These are phyloP conservation scores for Neofusicoccum sp. DNA, from an alignment of 2,329 filamentous ascomycete species.

Conservation along the genomic window DNA sequence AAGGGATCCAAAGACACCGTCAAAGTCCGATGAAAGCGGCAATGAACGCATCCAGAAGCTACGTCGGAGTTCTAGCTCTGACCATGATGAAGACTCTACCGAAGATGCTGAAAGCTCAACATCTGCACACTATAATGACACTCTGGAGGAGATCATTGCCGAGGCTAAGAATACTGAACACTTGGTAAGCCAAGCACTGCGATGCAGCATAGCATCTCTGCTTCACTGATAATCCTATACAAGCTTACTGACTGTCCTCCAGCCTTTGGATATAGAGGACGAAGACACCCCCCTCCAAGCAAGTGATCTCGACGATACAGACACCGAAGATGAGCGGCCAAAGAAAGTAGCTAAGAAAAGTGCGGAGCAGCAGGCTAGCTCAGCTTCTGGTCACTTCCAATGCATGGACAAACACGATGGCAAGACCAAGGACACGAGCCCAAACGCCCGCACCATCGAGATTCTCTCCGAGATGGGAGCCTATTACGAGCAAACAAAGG, in stretches of 20 bases:
- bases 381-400: slow-evolving; percentile 45
- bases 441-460: slow-evolving; percentile 73
- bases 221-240: neutral
- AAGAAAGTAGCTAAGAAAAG: slow-evolving; percentile 23
- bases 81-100: neutral
- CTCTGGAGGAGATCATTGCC: neutral
- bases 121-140: neutral
- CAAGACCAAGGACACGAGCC: slow-evolving; percentile 51
- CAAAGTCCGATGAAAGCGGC: slow-evolving; percentile 35
- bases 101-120: too few species aligned
- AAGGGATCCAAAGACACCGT: slow-evolving; percentile 40
- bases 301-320: slow-evolving; percentile 26
- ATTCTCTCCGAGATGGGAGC: slow-evolving; percentile 75
- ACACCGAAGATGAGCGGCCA: slow-evolving; percentile 27
- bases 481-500: slow-evolving; percentile 72
- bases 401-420: slow-evolving; percentile 60
- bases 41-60: slow-evolving; percentile 10
- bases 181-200: neutral
- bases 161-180: neutral
- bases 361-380: slow-evolving; percentile 17
- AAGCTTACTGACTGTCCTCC: neutral
- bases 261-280: slow-evolving; percentile 41
- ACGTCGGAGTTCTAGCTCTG: neutral
- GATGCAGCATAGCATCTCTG: neutral
- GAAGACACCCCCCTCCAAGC: slow-evolving; percentile 30